A percentile compares a stretch with the other conserved stretches of the same genome.
These are phyloP conservation scores for Podospora didyma DNA, from an alignment of 495 filamentous ascomycete genomes.

Conservation along the genomic window DNA sequence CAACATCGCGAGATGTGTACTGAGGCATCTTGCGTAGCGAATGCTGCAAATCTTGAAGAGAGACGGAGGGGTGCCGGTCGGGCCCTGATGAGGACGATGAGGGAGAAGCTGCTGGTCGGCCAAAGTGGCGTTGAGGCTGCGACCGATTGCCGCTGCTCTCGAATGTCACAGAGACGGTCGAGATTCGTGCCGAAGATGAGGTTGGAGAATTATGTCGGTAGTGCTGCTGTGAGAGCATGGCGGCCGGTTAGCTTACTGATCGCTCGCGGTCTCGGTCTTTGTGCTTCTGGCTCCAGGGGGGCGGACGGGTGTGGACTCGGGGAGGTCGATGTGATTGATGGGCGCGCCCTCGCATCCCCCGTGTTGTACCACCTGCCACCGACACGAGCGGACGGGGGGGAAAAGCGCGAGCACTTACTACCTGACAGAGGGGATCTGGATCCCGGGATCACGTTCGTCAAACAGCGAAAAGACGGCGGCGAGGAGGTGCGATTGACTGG, in stretches of 20 bases:
- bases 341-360: too few relatives aligned
- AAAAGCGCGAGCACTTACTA: too few relatives aligned
- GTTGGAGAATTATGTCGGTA: conserved; percentile 6
- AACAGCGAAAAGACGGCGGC: background rate
- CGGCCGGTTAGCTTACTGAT: conserved; percentile 23
- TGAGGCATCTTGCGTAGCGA: conserved; percentile 43
- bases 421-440: too few relatives aligned
- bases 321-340: too few relatives aligned
- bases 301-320: background rate
- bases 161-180: conserved; percentile 11
- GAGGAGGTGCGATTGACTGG: conserved; percentile 18
- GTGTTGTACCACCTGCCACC: too few relatives aligned
- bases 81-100: conserved; percentile 12
- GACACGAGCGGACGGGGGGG: too few relatives aligned
- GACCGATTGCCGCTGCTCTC: conserved; percentile 12
- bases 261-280: conserved; percentile 1
- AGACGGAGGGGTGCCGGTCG: background rate
- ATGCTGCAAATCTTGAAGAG: background rate
- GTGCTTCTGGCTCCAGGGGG: background rate
- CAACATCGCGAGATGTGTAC: conserved; percentile 53
- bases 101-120: conserved; percentile 19
- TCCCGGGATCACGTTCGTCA: background rate
- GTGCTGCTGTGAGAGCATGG: conserved; percentile 14
- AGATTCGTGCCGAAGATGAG: conserved; percentile 13
- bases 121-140: conserved; percentile 17